Evolutionary conservation across 2,329 filamentous ascomycete genomes (phyloP).

Genomic region (Tricladium varicosporioides): DNA sequence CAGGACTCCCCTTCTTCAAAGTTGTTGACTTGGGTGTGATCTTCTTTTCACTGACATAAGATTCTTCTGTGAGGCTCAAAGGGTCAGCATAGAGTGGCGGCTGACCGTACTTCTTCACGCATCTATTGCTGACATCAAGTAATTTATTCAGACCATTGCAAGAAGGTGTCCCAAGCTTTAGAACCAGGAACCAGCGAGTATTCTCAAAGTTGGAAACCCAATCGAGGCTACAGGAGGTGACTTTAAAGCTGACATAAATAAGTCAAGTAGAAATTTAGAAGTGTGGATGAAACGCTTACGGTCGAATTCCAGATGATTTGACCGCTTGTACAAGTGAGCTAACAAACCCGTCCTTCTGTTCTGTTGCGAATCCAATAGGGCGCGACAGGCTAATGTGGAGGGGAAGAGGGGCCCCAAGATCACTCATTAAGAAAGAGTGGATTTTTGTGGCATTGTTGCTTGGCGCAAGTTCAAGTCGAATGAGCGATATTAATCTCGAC

Average conservation of each 20-base stretch:
- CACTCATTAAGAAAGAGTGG: slow-evolving; percentile 70
- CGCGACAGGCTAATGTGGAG: slow-evolving; percentile 90
- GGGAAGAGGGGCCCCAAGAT: slow-evolving; percentile 74
- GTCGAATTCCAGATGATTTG: slow-evolving; percentile 38
- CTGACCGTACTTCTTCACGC: slow-evolving; percentile 60
- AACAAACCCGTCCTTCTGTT: slow-evolving; percentile 69
- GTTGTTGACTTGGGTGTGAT: background rate
- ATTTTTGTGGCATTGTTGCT: slow-evolving; percentile 39
- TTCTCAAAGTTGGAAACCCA: slow-evolving; percentile 67
- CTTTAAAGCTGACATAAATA: slow-evolving; percentile 21
- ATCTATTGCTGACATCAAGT: slow-evolving; percentile 64
- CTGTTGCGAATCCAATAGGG: slow-evolving; percentile 70
- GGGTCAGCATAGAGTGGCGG: slow-evolving; percentile 62
- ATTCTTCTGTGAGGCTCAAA: slow-evolving; percentile 10
- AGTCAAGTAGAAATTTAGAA: slow-evolving; percentile 12
- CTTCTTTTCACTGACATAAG: too few relatives aligned
- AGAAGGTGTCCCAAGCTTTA: slow-evolving; percentile 52
- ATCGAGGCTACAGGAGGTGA: slow-evolving; percentile 42
- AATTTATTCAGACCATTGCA: slow-evolving; percentile 60
- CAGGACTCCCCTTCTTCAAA: slow-evolving; percentile 7
- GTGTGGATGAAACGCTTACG: slow-evolving; percentile 37
- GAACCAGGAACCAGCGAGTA: slow-evolving; percentile 80
- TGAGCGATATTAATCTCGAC: slow-evolving; percentile 39
- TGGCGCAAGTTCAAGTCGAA: slow-evolving; percentile 30
- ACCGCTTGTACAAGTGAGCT: slow-evolving; percentile 49